phyloP scores from a whole-genome alignment of 805 yeast species.

The Osmozyma mogii region DNA sequence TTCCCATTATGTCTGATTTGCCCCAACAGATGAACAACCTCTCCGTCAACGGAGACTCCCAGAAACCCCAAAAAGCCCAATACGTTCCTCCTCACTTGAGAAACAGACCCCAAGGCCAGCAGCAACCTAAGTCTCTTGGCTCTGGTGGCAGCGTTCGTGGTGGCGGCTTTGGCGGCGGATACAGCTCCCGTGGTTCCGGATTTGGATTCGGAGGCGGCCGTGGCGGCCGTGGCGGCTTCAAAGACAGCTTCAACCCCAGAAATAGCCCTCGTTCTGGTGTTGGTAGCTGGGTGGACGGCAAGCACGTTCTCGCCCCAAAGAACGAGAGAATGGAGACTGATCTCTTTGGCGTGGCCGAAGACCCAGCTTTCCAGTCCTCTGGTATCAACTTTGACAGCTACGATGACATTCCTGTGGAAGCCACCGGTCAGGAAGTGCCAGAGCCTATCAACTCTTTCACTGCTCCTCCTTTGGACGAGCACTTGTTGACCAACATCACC shows the following conservation, averaged over 20 bases:
- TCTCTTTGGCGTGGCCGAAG: constrained; percentile 76
- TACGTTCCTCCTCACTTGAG: constrained; percentile 29
- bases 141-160: constrained; percentile 14
- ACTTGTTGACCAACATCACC: constrained; percentile 79
- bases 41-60: constrained; percentile 35
- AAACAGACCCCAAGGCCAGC: constrained; percentile 25
- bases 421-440: constrained; percentile 90
- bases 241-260: constrained; percentile 15
- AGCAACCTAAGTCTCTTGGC: constrained; percentile 18
- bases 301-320: constrained; percentile 73
- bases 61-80: constrained; percentile 13
- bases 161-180: constrained; percentile 23
- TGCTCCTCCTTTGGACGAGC: constrained; percentile 82
- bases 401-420: constrained; percentile 98
- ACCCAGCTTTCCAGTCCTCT: constrained; percentile 72
- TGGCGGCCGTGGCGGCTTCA: constrained; percentile 16
- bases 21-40: constrained; percentile 50
- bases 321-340: constrained; percentile 68
- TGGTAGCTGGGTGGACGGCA: constrained; percentile 83
- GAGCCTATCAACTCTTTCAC: constrained; percentile 86
- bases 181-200: constrained; percentile 8
- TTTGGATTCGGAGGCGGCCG: constrained; percentile 12
- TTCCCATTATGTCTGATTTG: constrained; percentile 44
- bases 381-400: constrained; percentile 99
- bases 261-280: constrained; percentile 39